Percentiles rank a stretch among this genome's conserved stretches.
Conservation (phyloP, 345 rosid genomes). For the Psidium friedrichsthalianum region DNA sequence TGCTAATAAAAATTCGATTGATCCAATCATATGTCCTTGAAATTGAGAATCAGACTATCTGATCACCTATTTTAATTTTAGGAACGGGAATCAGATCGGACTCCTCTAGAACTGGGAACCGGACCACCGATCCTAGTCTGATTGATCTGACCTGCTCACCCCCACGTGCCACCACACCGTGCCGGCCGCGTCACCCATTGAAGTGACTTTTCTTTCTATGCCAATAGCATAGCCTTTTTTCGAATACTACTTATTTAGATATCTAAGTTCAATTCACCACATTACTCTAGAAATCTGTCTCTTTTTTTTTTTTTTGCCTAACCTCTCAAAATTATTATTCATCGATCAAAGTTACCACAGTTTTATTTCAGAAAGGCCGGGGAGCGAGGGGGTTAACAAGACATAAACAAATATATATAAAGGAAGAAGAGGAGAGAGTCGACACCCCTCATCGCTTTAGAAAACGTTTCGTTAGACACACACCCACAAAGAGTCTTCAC, state of each 20-base stretch:
- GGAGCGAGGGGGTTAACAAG: not conserved
- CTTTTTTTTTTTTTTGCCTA: not conserved
- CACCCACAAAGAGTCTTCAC: not conserved
- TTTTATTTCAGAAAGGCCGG: not conserved
- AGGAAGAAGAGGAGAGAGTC: not conserved
- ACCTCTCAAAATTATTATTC: not conserved
- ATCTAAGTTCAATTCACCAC: not conserved
- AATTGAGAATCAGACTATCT: too few relatives aligned
- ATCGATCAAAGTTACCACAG: not conserved
- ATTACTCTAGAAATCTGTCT: not conserved
- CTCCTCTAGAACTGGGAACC: too few relatives aligned
- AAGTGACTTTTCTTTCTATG: too few relatives aligned
- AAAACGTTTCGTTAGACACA: conserved; percentile 10
- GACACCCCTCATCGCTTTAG: conserved; percentile 33
- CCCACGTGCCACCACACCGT: too few relatives aligned
- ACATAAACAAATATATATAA: not conserved
- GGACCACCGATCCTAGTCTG: too few relatives aligned
- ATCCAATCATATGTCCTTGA: too few relatives aligned
- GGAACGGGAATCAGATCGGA: too few relatives aligned
- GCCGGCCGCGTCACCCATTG: too few relatives aligned
- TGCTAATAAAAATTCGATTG: too few relatives aligned
- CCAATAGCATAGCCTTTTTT: not conserved
- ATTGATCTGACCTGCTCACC: too few relatives aligned
- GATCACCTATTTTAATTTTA: too few relatives aligned
- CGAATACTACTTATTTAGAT: not conserved